Conservation (phyloP, 129 eudicot genomes). For the Smallanthus sonchifolius region DNA sequence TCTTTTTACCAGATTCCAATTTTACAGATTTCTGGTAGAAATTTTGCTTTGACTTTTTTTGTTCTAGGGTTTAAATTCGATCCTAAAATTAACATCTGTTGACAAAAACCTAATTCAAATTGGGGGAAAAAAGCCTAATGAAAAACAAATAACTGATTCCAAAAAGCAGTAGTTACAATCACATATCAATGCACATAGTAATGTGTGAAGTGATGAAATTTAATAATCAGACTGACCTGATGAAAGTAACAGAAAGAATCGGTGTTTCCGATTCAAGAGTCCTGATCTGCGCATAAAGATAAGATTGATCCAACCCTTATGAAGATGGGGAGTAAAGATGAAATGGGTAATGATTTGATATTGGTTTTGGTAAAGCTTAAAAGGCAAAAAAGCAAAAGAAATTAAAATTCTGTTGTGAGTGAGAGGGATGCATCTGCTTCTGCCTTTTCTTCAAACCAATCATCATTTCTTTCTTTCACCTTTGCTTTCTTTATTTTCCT, state of each 20-base stretch:
- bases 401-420: constrained; percentile 2
- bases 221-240: neutral
- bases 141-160: neutral
- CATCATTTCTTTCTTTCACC: constrained; percentile 11
- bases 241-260: neutral
- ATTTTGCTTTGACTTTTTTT: neutral
- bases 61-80: neutral
- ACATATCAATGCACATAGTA: constrained; percentile 1
- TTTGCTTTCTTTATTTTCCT: neutral
- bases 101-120: neutral
- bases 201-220: neutral
- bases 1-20: neutral
- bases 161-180: neutral
- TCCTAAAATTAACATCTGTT: neutral
- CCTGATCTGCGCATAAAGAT: constrained; percentile 9
- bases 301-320: constrained; percentile 16
- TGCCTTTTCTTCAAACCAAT: constrained; percentile 17
- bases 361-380: constrained; percentile 14
- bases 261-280: constrained; percentile 7
- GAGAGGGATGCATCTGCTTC: constrained; percentile 32
- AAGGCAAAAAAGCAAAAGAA: constrained; percentile 4
- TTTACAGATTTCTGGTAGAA: neutral
- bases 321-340: neutral
- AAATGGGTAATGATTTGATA: constrained; percentile 2
- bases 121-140: neutral